Conservation (phyloP, 768 basidiomycete genomes). For the Boletus sp. region DNA sequence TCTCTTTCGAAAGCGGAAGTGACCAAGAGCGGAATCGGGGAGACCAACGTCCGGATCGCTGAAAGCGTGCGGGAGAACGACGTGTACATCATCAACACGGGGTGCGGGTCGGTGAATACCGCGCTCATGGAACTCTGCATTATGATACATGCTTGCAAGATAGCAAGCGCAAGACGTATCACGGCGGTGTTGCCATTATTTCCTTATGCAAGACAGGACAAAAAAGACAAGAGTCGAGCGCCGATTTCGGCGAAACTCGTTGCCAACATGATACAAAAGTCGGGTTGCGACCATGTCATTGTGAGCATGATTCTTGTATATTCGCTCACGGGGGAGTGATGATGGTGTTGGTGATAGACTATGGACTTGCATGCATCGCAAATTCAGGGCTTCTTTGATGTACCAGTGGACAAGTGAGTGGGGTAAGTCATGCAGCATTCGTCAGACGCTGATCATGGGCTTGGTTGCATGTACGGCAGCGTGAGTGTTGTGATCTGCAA, state of each 20-base stretch:
- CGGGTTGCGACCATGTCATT: constrained; percentile 96
- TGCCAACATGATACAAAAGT: constrained; percentile 93
- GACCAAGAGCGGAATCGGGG: constrained; percentile 85
- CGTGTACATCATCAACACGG: constrained; percentile 97
- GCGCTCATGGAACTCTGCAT: constrained; percentile 98
- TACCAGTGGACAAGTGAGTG: constrained; percentile 98
- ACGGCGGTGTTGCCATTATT: constrained; percentile 98
- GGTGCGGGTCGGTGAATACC: constrained; percentile 84
- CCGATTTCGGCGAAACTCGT: constrained; percentile 98
- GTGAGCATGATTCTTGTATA: constrained; percentile 46
- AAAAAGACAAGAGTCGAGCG: constrained; percentile 98
- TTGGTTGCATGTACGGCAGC: constrained; percentile 30
- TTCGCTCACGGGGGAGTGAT: not conserved
- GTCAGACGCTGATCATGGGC: constrained; percentile 13
- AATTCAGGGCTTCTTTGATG: constrained; percentile 99
- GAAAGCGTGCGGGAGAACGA: constrained; percentile 98
- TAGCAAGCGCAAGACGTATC: constrained; percentile 96
- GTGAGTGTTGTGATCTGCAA: constrained; percentile 40
- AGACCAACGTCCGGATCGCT: constrained; percentile 86
- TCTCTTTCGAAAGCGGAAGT: constrained; percentile 86
- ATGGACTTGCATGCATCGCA: constrained; percentile 99
- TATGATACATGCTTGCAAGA: constrained; percentile 99
- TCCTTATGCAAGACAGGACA: constrained; percentile 97
- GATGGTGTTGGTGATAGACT: constrained; percentile 51
- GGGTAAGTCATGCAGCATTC: not conserved